A percentile compares a stretch with the other conserved stretches of the same genome.
These are phyloP conservation scores for Globisporangium yorkense DNA, from an alignment of 352 stramenopile species.

Conservation along the genomic window DNA sequence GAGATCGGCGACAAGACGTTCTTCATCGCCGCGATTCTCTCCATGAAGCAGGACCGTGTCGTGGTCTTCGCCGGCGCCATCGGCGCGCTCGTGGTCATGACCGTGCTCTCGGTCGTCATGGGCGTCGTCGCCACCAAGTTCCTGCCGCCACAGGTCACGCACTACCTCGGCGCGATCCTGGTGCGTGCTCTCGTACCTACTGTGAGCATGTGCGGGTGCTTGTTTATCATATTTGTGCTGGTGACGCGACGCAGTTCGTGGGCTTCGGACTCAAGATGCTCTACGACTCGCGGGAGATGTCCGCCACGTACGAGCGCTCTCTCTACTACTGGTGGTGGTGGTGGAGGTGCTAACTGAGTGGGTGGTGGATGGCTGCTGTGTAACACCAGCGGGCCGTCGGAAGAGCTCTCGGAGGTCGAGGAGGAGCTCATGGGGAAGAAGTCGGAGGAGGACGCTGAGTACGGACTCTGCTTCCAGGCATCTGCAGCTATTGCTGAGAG, in stretches of 20 bases:
- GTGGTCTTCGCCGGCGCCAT: constrained; percentile 96
- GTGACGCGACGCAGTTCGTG: constrained; percentile 82
- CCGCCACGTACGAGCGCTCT: constrained; percentile 38
- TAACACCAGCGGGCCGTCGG: constrained; percentile 49
- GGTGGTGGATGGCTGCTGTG: neutral
- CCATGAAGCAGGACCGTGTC: constrained; percentile 93
- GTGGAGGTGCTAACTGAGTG: neutral
- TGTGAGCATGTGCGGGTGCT: neutral
- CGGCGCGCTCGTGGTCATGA: constrained; percentile 95
- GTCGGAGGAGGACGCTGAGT: constrained; percentile 57
- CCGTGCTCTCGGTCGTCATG: constrained; percentile 96
- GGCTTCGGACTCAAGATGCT: constrained; percentile 96
- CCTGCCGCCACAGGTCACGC: constrained; percentile 91
- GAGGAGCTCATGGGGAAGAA: constrained; percentile 85
- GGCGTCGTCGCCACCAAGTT: constrained; percentile 94
- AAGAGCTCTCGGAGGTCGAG: constrained; percentile 78
- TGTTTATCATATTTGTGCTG: neutral
- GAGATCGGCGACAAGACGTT: constrained; percentile 99
- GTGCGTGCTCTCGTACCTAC: constrained; percentile 18
- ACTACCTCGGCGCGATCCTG: constrained; percentile 93
- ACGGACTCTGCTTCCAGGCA: constrained; percentile 7
- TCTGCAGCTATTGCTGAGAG: too few species aligned
- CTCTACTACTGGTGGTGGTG: neutral
- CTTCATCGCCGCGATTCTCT: constrained; percentile 97
- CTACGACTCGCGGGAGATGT: constrained; percentile 81